Evolutionary conservation across 2,329 filamentous ascomycete genomes (phyloP).

Genomic region (Hypoxylon sp.): DNA sequence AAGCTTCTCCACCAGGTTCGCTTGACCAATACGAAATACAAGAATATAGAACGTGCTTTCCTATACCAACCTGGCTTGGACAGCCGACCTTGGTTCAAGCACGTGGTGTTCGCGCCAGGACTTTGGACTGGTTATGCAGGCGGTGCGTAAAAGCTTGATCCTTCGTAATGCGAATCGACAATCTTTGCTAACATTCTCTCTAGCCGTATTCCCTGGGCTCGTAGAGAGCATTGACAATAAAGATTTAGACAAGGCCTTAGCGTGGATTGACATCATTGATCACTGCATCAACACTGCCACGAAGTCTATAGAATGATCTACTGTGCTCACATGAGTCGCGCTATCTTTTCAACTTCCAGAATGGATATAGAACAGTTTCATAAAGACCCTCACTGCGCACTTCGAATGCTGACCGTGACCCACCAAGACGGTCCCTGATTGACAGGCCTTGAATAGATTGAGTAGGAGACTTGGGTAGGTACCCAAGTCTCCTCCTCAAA

Average conservation of each 20-base stretch:
- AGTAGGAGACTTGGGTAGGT: too few relatives aligned
- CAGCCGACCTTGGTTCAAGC: conserved; percentile 88
- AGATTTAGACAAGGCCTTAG: conserved; percentile 68
- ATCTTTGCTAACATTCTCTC: conserved; percentile 27
- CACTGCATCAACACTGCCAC: conserved; percentile 61
- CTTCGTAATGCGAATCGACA: not conserved
- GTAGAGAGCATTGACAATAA: conserved; percentile 71
- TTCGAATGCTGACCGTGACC: not conserved
- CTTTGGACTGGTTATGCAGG: conserved; percentile 92
- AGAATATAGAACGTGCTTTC: conserved; percentile 84
- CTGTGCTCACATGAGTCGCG: not conserved
- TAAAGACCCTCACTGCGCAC: not conserved
- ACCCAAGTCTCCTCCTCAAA: too few relatives aligned
- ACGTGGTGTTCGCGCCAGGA: conserved; percentile 91
- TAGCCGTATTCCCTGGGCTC: conserved; percentile 72
- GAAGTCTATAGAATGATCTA: conserved; percentile 50
- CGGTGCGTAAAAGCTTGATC: conserved; percentile 59
- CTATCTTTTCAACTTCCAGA: not conserved
- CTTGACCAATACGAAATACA: conserved; percentile 82
- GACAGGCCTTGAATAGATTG: too few relatives aligned
- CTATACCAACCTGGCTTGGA: conserved; percentile 81
- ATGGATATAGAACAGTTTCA: not conserved
- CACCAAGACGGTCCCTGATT: not conserved
- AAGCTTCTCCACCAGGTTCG: conserved; percentile 73
- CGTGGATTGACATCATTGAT: conserved; percentile 71